Conservation (phyloP, 345 rosid species). For the Hirschfeldia incana region DNA sequence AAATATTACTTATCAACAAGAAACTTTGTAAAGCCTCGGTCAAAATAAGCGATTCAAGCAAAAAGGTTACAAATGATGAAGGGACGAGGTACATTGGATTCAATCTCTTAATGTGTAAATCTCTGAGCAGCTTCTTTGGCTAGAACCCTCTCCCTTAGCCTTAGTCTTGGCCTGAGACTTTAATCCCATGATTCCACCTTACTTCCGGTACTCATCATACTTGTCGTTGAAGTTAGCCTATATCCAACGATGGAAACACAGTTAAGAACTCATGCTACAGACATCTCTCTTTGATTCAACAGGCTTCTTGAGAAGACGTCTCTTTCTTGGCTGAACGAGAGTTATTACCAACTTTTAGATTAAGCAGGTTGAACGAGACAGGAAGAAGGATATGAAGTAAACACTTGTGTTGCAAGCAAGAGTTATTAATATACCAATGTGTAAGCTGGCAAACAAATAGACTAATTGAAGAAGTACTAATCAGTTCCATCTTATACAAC, state of each 20-base stretch:
- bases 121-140: background rate
- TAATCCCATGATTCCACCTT: background rate
- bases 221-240: background rate
- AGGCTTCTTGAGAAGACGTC: too few species aligned
- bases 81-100: background rate
- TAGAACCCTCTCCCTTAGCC: background rate
- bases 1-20: background rate
- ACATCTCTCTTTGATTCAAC: too few species aligned
- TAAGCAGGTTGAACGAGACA: background rate
- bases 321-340: too few species aligned
- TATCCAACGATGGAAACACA: background rate
- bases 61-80: background rate
- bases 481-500: background rate
- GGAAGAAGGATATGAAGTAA: background rate
- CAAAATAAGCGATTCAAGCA: background rate
- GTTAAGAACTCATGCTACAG: background rate
- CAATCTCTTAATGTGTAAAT: background rate
- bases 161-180: background rate
- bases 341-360: background rate
- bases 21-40: background rate
- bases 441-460: background rate
- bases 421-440: background rate
- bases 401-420: background rate
- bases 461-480: background rate
- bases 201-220: background rate